Evolutionary conservation across 495 filamentous ascomycete species (phyloP).

Genomic region (Evernia prunastri): DNA sequence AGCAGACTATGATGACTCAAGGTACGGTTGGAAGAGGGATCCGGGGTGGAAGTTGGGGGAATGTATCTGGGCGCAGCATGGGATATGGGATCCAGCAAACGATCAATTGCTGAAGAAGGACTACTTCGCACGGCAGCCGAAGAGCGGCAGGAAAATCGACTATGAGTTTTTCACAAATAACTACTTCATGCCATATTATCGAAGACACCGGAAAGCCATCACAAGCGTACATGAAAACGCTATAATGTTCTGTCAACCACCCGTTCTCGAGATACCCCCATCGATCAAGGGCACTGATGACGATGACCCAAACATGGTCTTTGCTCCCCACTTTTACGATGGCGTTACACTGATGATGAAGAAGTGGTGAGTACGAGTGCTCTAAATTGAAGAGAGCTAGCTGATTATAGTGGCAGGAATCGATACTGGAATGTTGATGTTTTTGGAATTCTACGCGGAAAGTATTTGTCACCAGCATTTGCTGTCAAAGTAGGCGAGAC

Average conservation of each 20-base stretch:
- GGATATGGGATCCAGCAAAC: slow-evolving; percentile 79
- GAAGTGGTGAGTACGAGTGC: slow-evolving; percentile 59
- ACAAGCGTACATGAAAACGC: slow-evolving; percentile 67
- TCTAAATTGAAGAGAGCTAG: slow-evolving; percentile 13
- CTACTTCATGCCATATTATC: slow-evolving; percentile 82
- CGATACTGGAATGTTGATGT: slow-evolving; percentile 95
- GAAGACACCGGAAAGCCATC: slow-evolving; percentile 66
- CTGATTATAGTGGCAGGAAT: slow-evolving; percentile 48
- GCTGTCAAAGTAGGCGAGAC: slow-evolving; percentile 90
- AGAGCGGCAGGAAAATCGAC: slow-evolving; percentile 61
- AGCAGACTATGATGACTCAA: slow-evolving; percentile 68
- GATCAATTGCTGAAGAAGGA: slow-evolving; percentile 76
- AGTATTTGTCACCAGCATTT: slow-evolving; percentile 80
- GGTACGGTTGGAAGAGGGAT: slow-evolving; percentile 87
- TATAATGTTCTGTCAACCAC: slow-evolving; percentile 87
- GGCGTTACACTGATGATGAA: slow-evolving; percentile 95
- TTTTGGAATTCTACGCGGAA: slow-evolving; percentile 81
- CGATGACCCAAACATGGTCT: slow-evolving; percentile 84
- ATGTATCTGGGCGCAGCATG: slow-evolving; percentile 95
- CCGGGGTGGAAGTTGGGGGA: slow-evolving; percentile 84
- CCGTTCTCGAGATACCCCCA: slow-evolving; percentile 86
- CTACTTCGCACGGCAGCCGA: slow-evolving; percentile 76
- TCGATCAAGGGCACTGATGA: slow-evolving; percentile 79
- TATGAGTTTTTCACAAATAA: slow-evolving; percentile 82
- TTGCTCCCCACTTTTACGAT: slow-evolving; percentile 93